phyloP scores from a whole-genome alignment of 345 rosid species.

The Populus davidiana region DNA sequence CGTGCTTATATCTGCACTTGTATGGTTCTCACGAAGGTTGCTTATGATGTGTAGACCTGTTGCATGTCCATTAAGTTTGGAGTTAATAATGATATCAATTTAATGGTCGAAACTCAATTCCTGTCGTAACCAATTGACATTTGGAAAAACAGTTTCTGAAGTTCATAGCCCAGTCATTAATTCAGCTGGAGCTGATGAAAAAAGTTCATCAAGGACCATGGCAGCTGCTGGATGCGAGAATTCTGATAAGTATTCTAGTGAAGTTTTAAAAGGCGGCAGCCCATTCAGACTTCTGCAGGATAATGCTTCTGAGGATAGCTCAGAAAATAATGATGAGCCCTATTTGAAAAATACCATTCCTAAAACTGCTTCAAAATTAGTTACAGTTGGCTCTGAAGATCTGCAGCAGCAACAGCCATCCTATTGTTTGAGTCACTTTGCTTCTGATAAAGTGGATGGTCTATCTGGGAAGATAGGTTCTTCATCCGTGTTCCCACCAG shows the following conservation, averaged over 20 bases:
- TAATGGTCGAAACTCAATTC: constrained; percentile 14
- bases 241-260: constrained; percentile 16
- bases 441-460: constrained; percentile 11
- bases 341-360: constrained; percentile 1
- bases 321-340: constrained; percentile 29
- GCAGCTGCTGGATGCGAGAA: constrained; percentile 14
- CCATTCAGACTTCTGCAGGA: constrained; percentile 49
- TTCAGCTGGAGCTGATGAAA: constrained; percentile 22
- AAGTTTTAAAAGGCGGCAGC: constrained; percentile 28
- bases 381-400: constrained; percentile 15
- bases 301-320: constrained; percentile 51
- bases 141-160: constrained; percentile 9
- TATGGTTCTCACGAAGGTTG: not conserved
- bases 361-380: constrained; percentile 16
- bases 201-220: not conserved
- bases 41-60: not conserved
- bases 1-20: not conserved
- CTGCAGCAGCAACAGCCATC: constrained; percentile 30
- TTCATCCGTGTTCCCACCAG: constrained; percentile 30
- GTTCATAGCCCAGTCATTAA: constrained; percentile 13
- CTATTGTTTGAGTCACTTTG: constrained; percentile 21
- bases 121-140: constrained; percentile 6
- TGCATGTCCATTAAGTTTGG: not conserved
- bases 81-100: constrained; percentile 1
- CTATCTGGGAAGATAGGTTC: constrained; percentile 25